Base-by-base conservation (phyloP, 2,329 filamentous ascomycete species). In the Aspergillus ochraceoroseus region DNA sequence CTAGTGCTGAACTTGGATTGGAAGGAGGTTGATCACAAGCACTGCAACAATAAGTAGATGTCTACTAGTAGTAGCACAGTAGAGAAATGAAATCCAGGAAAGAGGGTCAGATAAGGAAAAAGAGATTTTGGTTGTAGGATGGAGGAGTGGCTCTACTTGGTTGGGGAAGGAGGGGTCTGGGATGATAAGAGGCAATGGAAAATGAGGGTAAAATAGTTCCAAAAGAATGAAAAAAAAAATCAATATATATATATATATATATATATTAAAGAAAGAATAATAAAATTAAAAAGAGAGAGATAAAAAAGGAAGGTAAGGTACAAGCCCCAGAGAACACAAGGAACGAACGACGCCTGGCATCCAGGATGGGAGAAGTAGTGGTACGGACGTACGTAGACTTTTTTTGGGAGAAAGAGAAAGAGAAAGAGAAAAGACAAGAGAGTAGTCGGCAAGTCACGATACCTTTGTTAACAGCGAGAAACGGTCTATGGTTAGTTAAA, bases 231-330 rank as follows among this genome's bases (percentile, higher is more conserved):
- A 25, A 37, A 31, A 41, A 39, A 46, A 36, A 25, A 23, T 35
- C 12, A 41, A 47, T 46, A 44, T 43, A 29, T 34, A 44, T 30
- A 30, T 54, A 32, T 32, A 48, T 35, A 49, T 52, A 47, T 51
- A 51, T 41, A 49, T 56, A 22, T 22, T 22, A 50, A 46, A 40
- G 36, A 36, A 44, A 41, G 49, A 46, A 25, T 39, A 32, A 43
- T 12, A 38, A 12, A 36, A 51, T 49, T 47, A 39, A 42, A 51
- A 44, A 40, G 44, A 45, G 40, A 32, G 47, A 43, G 36, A 39
- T 38, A 20, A 29, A 37, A 45, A 54, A 61, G 56, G 37, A 58
- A 62, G 39, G 56, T 56, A 31, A 53, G 53, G n/a, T n/a, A n/a
- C n/a, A 29, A 37, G 43, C 32, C 41, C 44, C 31, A 49, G 35